Base-by-base conservation (phyloP, 768 basidiomycete genomes). In the Russula earlei region DNA sequence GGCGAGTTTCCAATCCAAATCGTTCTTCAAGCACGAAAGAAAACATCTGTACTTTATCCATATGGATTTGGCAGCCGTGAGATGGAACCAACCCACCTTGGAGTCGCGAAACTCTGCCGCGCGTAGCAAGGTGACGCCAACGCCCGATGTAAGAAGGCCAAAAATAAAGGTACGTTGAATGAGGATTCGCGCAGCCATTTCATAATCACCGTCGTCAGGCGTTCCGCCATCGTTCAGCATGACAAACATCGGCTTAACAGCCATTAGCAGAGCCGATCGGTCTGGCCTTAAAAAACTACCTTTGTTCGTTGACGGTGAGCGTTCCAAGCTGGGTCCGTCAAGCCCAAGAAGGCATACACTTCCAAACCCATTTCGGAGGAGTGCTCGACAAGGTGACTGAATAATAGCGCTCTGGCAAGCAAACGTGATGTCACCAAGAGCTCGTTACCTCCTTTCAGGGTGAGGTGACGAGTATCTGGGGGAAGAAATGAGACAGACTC, bases 191-290 rank as follows among this genome's bases (percentile, higher is more conserved):
- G 64, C 67, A 1, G 65, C 54, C 7, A 58, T 50, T 40, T 61
- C 60, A 1, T 15, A 19, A 43, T 42, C 61, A 6, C 47, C 40
- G 20, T 61, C 58, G 8, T 65, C 54, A 4, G 62, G 54, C 4
- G 67, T 43, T 8, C 74, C 77, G 8, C 80, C 83, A 52, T 83
- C 83, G 56, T 79, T 76, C 19, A 73, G 69, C 68, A 87, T 70
- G 27, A 79, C 72, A 54, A 84, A 85, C 82, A 87, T 84, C 1
- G 85, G 84, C 81, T n/a, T 85, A 8, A 29, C 33, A 14, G 8
- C 36, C 6, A 45, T 71, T 41, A 68, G 56, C 15, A 31, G 38
- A 27, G 33, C 38, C 11, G 36, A 5, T 33, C 33, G 24, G 10
- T 36, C 12, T 27, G 7, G 2, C 10, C n/a, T 1, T 5, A 27